phyloP scores from a whole-genome alignment of 1,284 basidiomycete genomes.

The Papiliotrema fonsecae region DNA sequence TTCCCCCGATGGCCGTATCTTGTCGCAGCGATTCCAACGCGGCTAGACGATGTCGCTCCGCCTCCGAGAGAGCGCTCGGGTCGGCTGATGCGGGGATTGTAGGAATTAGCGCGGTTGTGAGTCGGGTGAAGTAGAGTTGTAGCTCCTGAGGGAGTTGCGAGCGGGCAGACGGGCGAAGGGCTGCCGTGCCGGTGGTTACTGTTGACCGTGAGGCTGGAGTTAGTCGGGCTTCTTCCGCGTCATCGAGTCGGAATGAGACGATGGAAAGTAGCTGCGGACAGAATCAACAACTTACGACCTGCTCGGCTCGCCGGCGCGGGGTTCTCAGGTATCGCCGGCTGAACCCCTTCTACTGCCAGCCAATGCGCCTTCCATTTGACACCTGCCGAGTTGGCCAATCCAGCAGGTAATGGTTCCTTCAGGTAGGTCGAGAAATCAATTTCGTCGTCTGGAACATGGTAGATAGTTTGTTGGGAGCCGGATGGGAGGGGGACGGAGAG shows the following conservation, averaged over 20 bases:
- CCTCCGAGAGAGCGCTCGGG: slow-evolving; percentile 25
- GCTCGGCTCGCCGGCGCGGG: slow-evolving; percentile 57
- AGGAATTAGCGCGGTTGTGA: slow-evolving; percentile 79
- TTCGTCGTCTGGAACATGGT: slow-evolving; percentile 94
- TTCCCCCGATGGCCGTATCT: slow-evolving; percentile 87
- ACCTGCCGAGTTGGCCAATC: slow-evolving; percentile 36
- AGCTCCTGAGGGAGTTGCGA: slow-evolving; percentile 90
- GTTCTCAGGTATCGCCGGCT: slow-evolving; percentile 94
- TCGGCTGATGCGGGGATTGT: slow-evolving; percentile 33
- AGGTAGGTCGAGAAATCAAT: slow-evolving; percentile 91
- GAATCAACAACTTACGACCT: slow-evolving; percentile 23
- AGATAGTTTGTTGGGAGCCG: slow-evolving; percentile 57
- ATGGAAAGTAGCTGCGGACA: too few relatives aligned
- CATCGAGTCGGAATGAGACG: too few relatives aligned
- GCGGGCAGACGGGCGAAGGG: slow-evolving; percentile 58
- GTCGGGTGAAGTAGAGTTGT: slow-evolving; percentile 88
- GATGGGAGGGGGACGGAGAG: slow-evolving; percentile 39
- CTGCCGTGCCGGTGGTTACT: slow-evolving; percentile 35
- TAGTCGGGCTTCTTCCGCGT: background rate
- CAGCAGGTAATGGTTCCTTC: slow-evolving; percentile 48
- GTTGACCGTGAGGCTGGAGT: slow-evolving; percentile 25
- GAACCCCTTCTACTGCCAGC: slow-evolving; percentile 96
- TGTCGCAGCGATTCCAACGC: slow-evolving; percentile 82
- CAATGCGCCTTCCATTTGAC: slow-evolving; percentile 69
- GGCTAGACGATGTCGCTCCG: slow-evolving; percentile 64